Conservation (phyloP, 2,329 filamentous ascomycete genomes). For the Rutstroemia sp. region DNA sequence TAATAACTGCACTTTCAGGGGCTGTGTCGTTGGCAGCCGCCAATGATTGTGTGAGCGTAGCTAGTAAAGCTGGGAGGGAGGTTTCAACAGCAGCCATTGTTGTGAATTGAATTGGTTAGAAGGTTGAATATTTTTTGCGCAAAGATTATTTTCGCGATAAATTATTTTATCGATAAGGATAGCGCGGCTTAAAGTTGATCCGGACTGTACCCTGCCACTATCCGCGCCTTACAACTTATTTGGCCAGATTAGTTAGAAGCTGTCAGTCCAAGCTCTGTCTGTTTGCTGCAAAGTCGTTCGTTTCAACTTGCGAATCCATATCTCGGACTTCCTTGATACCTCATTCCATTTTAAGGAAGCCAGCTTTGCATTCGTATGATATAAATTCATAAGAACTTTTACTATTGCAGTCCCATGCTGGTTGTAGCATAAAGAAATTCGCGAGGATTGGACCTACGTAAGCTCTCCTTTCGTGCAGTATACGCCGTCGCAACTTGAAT, state of each 20-base stretch:
- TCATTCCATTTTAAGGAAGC: not conserved
- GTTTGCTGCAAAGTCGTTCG: not conserved
- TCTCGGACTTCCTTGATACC: not conserved
- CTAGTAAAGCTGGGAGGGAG: conserved; percentile 43
- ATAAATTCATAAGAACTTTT: not conserved
- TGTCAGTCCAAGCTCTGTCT: not conserved
- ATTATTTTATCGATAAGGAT: conserved; percentile 4
- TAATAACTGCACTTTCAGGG: conserved; percentile 52
- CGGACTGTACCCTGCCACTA: not conserved
- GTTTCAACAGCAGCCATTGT: conserved; percentile 40
- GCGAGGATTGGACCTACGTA: not conserved
- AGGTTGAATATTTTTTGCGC: too few relatives aligned
- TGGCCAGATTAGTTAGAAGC: conserved; percentile 4
- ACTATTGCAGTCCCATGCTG: not conserved
- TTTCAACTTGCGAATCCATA: not conserved
- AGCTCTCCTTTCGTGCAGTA: conserved; percentile 1
- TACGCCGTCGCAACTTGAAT: not conserved
- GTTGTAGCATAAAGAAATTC: not conserved
- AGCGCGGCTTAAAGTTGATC: conserved; percentile 13
- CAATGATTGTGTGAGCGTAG: conserved; percentile 51
- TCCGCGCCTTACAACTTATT: not conserved
- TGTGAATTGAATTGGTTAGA: not conserved
- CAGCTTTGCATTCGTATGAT: not conserved
- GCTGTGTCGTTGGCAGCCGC: conserved; percentile 56
- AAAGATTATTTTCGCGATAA: not conserved